A percentile compares a stretch with the other conserved stretches of the same genome.
Conservation (phyloP, 164 flowering plant genomes). For the Protea cynaroides region DNA sequence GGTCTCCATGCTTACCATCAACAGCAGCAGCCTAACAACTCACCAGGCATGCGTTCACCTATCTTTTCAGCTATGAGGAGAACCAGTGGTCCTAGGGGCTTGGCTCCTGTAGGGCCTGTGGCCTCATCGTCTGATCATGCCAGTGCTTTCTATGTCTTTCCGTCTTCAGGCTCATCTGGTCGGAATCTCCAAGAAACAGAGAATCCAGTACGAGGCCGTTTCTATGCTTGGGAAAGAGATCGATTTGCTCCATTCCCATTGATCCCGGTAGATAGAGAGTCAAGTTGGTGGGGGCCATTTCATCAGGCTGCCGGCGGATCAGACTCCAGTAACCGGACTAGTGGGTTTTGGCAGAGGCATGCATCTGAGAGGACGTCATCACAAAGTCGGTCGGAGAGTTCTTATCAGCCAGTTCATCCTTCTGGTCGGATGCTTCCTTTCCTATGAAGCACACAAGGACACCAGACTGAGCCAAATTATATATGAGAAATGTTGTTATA, state of each 20-base stretch:
- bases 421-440: slow-evolving; percentile 20
- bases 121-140: slow-evolving; percentile 55
- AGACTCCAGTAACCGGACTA: slow-evolving; percentile 38
- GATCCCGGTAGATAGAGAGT: slow-evolving; percentile 60
- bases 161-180: slow-evolving; percentile 45
- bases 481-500: slow-evolving; percentile 12
- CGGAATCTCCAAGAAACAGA: slow-evolving; percentile 59
- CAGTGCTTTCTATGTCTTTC: slow-evolving; percentile 47
- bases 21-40: slow-evolving; percentile 36
- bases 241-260: slow-evolving; percentile 50
- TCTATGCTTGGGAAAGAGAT: slow-evolving; percentile 75
- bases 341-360: slow-evolving; percentile 63
- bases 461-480: slow-evolving; percentile 23
- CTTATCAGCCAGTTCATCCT: slow-evolving; percentile 15
- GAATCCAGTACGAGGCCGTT: slow-evolving; percentile 36
- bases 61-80: slow-evolving; percentile 34
- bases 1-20: slow-evolving; percentile 73
- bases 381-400: slow-evolving; percentile 47
- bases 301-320: slow-evolving; percentile 48
- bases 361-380: slow-evolving; percentile 68
- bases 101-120: slow-evolving; percentile 33
- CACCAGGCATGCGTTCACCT: slow-evolving; percentile 39
- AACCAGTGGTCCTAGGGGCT: slow-evolving; percentile 44
- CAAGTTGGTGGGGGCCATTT: slow-evolving; percentile 47
- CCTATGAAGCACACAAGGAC: slow-evolving; percentile 23